phyloP scores from a whole-genome alignment of 2,329 filamentous ascomycete genomes.

The Domatiomyces catenatus region DNA sequence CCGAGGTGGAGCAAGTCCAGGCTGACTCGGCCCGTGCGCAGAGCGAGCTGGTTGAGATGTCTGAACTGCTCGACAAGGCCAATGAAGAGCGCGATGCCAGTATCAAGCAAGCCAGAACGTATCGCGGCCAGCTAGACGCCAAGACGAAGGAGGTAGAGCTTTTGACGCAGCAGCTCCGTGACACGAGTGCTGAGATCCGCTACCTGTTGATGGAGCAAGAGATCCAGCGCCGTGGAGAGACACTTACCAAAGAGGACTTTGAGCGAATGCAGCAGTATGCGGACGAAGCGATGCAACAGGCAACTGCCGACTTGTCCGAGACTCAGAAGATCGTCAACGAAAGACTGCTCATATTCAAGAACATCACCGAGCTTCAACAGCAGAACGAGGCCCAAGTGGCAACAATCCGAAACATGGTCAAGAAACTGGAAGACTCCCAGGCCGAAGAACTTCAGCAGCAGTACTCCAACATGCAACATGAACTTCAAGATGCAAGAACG shows the following conservation, averaged over 20 bases:
- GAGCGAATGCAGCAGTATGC: constrained; percentile 52
- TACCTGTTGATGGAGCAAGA: constrained; percentile 78
- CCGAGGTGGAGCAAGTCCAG: constrained; percentile 74
- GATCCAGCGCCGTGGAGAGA: constrained; percentile 62
- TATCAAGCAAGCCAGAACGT: constrained; percentile 62
- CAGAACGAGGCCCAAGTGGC: constrained; percentile 76
- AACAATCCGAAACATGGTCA: constrained; percentile 68
- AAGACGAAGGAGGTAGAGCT: constrained; percentile 55
- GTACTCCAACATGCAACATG: constrained; percentile 44
- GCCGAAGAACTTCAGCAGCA: constrained; percentile 46
- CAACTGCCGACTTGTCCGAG: constrained; percentile 61
- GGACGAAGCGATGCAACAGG: constrained; percentile 45
- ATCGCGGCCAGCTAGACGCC: constrained; percentile 54
- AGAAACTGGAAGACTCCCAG: constrained; percentile 83
- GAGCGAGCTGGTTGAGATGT: constrained; percentile 68
- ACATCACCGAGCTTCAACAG: constrained; percentile 66
- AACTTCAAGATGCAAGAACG: constrained; percentile 45
- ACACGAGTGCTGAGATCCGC: constrained; percentile 79
- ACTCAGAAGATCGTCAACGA: constrained; percentile 82
- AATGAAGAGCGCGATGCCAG: constrained; percentile 66
- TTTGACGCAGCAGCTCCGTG: constrained; percentile 70
- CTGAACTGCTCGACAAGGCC: constrained; percentile 65
- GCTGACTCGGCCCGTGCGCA: constrained; percentile 67
- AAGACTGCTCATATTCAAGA: constrained; percentile 77
- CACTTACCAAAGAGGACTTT: constrained; percentile 59